Percentiles rank a stretch among this genome's conserved stretches.
phyloP scores from a whole-genome alignment of 1,284 basidiomycete species.

The Cystobasidiaceae sp. region DNA sequence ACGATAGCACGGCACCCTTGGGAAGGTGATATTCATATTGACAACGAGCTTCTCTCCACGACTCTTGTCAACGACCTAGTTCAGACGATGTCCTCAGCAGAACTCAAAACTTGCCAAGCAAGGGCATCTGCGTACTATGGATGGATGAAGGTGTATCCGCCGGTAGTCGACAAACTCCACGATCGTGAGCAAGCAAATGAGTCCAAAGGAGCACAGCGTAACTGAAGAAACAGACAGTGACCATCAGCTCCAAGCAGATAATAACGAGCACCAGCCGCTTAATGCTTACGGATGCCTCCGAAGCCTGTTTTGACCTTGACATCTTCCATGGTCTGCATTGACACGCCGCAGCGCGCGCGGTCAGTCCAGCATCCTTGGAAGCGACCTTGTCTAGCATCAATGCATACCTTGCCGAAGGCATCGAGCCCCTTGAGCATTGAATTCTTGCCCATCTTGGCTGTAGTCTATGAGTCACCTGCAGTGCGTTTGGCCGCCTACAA shows the following conservation, averaged over 20 bases:
- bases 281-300: conserved; percentile 39
- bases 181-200: conserved; percentile 83
- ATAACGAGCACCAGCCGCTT: conserved; percentile 23
- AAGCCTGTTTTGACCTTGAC: conserved; percentile 84
- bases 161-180: conserved; percentile 97
- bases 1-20: conserved; percentile 95
- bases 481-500: too few relatives aligned
- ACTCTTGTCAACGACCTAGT: conserved; percentile 73
- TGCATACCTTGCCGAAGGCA: conserved; percentile 92
- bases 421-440: conserved; percentile 57
- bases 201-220: conserved; percentile 82
- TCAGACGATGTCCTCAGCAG: background rate
- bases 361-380: conserved; percentile 10
- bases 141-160: conserved; percentile 45
- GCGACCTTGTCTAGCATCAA: background rate
- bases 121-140: conserved; percentile 18
- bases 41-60: conserved; percentile 91
- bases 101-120: background rate
- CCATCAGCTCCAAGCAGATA: background rate
- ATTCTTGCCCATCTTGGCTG: conserved; percentile 28
- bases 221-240: conserved; percentile 47
- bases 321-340: conserved; percentile 81
- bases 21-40: conserved; percentile 89
- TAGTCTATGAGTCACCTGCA: background rate
- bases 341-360: too few relatives aligned